Evolutionary conservation across 176 grass and related monocot genomes (phyloP), one percentile per base, ranked within the genome.

Genomic region (Aegilops sharonensis): DNA sequence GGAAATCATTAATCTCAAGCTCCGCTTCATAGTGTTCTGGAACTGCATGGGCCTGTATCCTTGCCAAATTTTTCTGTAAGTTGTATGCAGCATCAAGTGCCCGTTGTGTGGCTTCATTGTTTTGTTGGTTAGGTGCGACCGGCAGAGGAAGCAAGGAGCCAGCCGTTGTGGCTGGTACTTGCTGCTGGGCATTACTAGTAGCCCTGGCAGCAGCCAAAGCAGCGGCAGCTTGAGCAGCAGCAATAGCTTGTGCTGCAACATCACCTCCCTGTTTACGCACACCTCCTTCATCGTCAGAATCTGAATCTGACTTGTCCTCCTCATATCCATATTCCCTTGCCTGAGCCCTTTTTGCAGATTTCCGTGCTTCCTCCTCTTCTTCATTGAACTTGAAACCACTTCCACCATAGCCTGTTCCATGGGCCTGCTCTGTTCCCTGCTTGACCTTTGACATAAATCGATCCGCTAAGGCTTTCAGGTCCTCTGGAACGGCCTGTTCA

Each of bases 391-490:
- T 95, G 69, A 91, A 98, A 72, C 96, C 96, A 35, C 91, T 95
- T 78, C 97, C 97, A 48, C 97, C 97, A 83, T 98, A 98, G n/a
- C 97, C 97, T 68, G 94, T 96, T 76, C 90, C 93, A 94, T 98
- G 97, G 21, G 76, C 90, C 23, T 92, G 94, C 66, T 98, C 94
- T 32, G 93, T 95, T 82, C 97, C 97, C 78, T 95, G 93, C 73
- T 94, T 94, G 29, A 98, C 93, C 85, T 98, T 98, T 5, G 79
- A 89, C 97, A 98, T 95, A 90, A 98, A 98, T 31, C 63, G 81
- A 73, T 91, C 87, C 56, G 97, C 97, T 85, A 96, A 63, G 79
- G 84, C 64, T 88, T 95, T 98, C 57, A 98, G 86, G 74, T 98
- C 94, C 79, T 87, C 90, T 31, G 97, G 97, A 82, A 98, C 89